A percentile compares a stretch with the other conserved stretches of the same genome.
These are phyloP conservation scores for Arxiozyma telluris DNA, from an alignment of 1,139 yeast genomes.

Conservation along the genomic window DNA sequence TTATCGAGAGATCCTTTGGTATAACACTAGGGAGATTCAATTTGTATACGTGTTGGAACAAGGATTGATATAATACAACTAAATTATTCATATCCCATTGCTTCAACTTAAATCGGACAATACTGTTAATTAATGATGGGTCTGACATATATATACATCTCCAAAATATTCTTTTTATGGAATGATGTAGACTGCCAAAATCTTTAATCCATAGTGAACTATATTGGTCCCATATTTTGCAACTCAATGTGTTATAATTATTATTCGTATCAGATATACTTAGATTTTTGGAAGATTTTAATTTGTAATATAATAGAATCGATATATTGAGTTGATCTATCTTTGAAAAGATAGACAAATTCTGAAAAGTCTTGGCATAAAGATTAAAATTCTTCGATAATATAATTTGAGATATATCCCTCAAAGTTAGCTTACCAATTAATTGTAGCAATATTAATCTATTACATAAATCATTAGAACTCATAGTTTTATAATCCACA, in stretches of 20 bases:
- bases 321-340: conserved; percentile 15
- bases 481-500: conserved; percentile 2
- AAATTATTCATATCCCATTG: neutral
- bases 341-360: conserved; percentile 13
- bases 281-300: neutral
- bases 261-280: neutral
- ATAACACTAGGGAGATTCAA: conserved; percentile 1
- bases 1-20: too few relatives aligned
- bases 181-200: conserved; percentile 14
- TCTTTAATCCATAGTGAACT: conserved; percentile 14
- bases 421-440: conserved; percentile 9
- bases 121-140: neutral
- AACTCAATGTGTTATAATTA: conserved; percentile 1
- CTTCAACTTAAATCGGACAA: neutral
- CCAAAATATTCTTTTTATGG: conserved; percentile 26
- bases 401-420: conserved; percentile 12
- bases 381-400: conserved; percentile 15
- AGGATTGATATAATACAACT: conserved; percentile 14
- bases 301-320: conserved; percentile 19
- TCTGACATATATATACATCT: conserved; percentile 12
- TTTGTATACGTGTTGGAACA: conserved; percentile 10
- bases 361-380: conserved; percentile 14
- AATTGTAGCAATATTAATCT: conserved; percentile 19
- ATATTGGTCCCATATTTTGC: conserved; percentile 12
- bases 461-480: conserved; percentile 13